Conservation (phyloP, 2,329 filamentous ascomycete species). For the Blastomyces gilchristii region DNA sequence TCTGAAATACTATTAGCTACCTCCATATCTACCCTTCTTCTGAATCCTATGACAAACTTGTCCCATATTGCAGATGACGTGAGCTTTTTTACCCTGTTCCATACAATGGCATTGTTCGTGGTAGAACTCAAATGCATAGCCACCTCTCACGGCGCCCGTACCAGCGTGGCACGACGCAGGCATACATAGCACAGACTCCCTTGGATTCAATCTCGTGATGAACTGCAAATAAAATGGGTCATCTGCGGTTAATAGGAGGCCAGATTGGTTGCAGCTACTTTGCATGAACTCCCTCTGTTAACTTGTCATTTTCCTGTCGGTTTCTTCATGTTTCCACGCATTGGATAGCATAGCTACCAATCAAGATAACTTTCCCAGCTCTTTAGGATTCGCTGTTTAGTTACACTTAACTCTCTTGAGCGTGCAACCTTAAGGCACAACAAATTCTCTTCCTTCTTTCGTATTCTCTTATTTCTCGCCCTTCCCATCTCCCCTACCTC, state of each 20-base stretch:
- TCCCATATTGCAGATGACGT: neutral
- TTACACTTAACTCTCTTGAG: neutral
- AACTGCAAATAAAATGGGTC: neutral
- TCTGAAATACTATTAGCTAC: neutral
- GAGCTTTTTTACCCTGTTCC: neutral
- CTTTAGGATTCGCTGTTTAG: neutral
- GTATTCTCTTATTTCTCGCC: neutral
- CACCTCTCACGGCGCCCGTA: neutral
- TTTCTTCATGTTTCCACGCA: neutral
- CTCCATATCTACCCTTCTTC: neutral
- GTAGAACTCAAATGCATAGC: neutral
- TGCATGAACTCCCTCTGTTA: neutral
- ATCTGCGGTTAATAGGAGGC: neutral
- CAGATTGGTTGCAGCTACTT: neutral
- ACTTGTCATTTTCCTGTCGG: neutral
- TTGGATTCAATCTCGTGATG: neutral
- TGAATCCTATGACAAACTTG: neutral
- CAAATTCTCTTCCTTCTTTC: neutral
- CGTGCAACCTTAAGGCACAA: neutral
- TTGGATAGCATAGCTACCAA: neutral
- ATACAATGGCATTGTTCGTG: neutral
- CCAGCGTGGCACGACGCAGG: neutral
- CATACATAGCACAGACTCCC: neutral
- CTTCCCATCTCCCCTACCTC: neutral
- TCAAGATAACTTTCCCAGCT: neutral